These are phyloP conservation scores for Phytophthora crassamura DNA, from an alignment of 352 stramenopile species.

Conservation along the genomic window DNA sequence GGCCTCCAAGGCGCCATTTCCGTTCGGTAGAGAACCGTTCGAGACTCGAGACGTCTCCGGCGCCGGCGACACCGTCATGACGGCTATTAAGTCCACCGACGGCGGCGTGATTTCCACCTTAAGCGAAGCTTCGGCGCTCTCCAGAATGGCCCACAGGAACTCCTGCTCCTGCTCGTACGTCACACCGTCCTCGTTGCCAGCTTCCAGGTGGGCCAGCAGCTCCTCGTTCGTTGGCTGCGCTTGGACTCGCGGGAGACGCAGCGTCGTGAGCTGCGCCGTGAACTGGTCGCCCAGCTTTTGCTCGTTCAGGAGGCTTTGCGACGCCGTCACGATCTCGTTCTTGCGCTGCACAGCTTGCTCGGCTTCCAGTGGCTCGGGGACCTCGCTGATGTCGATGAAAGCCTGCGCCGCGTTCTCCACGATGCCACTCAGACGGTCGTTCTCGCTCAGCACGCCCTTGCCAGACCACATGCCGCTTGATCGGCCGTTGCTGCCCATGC, in stretches of 20 bases:
- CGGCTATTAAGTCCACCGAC: conserved; percentile 64
- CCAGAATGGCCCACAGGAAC: conserved; percentile 53
- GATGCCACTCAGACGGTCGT: conserved; percentile 79
- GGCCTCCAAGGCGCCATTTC: conserved; percentile 30
- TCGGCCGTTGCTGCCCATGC: conserved; percentile 54
- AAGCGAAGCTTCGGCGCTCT: conserved; percentile 54
- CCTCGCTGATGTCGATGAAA: conserved; percentile 87
- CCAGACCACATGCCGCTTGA: conserved; percentile 54
- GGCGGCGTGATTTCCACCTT: conserved; percentile 57
- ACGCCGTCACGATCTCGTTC: conserved; percentile 73
- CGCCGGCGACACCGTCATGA: conserved; percentile 62
- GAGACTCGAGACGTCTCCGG: conserved; percentile 32
- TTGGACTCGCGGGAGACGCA: conserved; percentile 45
- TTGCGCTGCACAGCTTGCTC: conserved; percentile 81
- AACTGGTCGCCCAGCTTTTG: conserved; percentile 65
- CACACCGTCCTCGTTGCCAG: conserved; percentile 43
- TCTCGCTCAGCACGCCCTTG: conserved; percentile 74
- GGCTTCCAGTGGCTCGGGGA: conserved; percentile 78
- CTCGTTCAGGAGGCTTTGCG: conserved; percentile 57
- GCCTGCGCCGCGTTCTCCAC: conserved; percentile 78
- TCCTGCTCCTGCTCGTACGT: conserved; percentile 72
- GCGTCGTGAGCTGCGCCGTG: conserved; percentile 47
- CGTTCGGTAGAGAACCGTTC: conserved; percentile 46
- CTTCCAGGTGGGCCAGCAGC: conserved; percentile 58
- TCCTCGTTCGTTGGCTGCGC: conserved; percentile 45